Evolutionary conservation across 2,329 filamentous ascomycete genomes (phyloP).

Genomic region (Aspergillus piperis): DNA sequence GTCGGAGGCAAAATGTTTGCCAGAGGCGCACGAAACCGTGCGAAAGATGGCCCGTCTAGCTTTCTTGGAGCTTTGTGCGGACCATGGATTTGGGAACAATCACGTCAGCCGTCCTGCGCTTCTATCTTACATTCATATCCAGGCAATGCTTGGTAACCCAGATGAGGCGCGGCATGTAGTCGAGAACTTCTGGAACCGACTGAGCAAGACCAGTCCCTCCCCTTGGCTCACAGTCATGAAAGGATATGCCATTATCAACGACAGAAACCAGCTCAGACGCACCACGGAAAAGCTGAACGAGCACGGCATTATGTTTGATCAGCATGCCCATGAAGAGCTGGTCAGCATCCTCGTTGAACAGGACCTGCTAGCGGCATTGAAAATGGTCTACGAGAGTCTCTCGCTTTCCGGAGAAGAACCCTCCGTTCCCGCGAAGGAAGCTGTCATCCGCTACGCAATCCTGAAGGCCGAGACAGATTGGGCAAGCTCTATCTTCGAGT

Average conservation of each 20-base stretch:
- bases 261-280: conserved; percentile 59
- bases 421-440: conserved; percentile 51
- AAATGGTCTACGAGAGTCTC: conserved; percentile 66
- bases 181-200: conserved; percentile 40
- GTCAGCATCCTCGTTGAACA: conserved; percentile 63
- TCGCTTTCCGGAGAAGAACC: conserved; percentile 47
- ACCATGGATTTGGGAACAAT: conserved; percentile 46
- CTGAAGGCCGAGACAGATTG: conserved; percentile 62
- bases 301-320: conserved; percentile 52
- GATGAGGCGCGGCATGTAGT: conserved; percentile 55
- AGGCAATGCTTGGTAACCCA: conserved; percentile 59
- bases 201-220: conserved; percentile 32
- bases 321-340: conserved; percentile 52
- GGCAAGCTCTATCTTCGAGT: conserved; percentile 62
- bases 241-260: conserved; percentile 63
- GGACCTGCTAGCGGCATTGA: conserved; percentile 61
- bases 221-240: conserved; percentile 56
- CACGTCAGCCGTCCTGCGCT: conserved; percentile 41
- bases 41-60: conserved; percentile 45
- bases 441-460: conserved; percentile 63
- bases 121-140: conserved; percentile 50
- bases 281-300: conserved; percentile 56
- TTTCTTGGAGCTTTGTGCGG: conserved; percentile 38
- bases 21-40: conserved; percentile 39
- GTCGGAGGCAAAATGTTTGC: conserved; percentile 36